Evolutionary conservation across 2,329 filamentous ascomycete species (phyloP).

Genomic region (Talaromyces sp.): DNA sequence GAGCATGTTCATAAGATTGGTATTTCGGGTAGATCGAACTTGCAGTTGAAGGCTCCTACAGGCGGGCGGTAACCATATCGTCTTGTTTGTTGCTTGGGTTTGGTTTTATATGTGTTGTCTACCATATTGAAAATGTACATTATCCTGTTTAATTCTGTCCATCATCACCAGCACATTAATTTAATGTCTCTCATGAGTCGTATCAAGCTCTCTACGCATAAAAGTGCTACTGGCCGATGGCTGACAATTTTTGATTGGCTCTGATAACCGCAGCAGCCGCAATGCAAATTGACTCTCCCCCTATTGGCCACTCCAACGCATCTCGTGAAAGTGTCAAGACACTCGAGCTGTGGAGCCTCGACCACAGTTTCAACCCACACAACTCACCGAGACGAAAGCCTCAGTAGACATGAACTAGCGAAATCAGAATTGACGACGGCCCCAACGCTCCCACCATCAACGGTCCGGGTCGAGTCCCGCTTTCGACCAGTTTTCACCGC

Average conservation of each 20-base stretch:
- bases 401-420: background rate
- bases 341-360: conserved; percentile 1
- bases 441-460: background rate
- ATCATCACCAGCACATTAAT: background rate
- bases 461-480: background rate
- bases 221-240: background rate
- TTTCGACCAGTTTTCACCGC: background rate
- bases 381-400: background rate
- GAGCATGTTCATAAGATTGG: conserved; percentile 74
- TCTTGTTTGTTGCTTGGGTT: background rate
- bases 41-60: conserved; percentile 34
- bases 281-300: background rate
- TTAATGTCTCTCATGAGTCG: background rate
- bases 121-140: background rate
- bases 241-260: background rate
- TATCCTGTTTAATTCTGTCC: background rate
- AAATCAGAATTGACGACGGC: background rate
- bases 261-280: conserved; percentile 8
- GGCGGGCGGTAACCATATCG: conserved; percentile 12
- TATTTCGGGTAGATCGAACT: conserved; percentile 73
- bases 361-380: background rate
- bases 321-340: background rate
- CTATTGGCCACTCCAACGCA: background rate
- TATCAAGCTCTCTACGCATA: background rate
- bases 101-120: background rate